A percentile compares a stretch with the other conserved stretches of the same genome.
Evolutionary conservation across 345 rosid genomes (phyloP).

Genomic region (Eutrema heterophyllum): DNA sequence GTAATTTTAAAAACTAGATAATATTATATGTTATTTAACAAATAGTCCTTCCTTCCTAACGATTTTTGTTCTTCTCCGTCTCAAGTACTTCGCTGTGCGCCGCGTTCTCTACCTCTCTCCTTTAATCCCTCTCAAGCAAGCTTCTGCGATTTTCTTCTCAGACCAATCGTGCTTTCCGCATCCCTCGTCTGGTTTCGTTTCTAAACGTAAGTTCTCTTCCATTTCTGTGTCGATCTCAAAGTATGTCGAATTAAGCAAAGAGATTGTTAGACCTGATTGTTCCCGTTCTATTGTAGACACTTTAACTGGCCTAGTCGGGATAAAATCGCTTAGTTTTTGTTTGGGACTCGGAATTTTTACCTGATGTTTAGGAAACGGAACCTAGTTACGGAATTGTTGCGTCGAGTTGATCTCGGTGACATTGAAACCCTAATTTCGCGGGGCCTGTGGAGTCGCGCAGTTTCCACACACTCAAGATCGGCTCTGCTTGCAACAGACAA

Average conservation of each 20-base stretch:
- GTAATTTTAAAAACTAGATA: neutral
- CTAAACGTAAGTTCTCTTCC: constrained; percentile 20
- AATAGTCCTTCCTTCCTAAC: constrained; percentile 15
- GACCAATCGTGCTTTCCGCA: neutral
- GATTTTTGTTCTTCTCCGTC: neutral
- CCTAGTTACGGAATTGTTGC: constrained; percentile 12
- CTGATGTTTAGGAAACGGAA: constrained; percentile 25
- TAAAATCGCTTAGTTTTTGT: constrained; percentile 13
- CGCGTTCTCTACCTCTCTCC: neutral
- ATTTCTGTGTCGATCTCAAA: constrained; percentile 12
- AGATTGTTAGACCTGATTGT: neutral
- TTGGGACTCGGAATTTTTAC: neutral
- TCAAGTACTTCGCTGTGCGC: neutral
- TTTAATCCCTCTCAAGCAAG: neutral
- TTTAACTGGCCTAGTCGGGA: neutral
- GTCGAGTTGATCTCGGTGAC: neutral
- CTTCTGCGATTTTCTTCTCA: constrained; percentile 4
- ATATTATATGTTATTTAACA: constrained; percentile 4
- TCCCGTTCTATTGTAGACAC: neutral
- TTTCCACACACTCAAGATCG: neutral
- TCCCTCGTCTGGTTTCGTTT: neutral
- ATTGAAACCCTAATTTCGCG: constrained; percentile 14
- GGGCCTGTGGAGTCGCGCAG: neutral
- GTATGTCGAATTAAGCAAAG: neutral
- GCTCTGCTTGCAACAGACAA: constrained; percentile 17